Evolutionary conservation across 495 filamentous ascomycete species (phyloP).

Genomic region (Tuber indicum): DNA sequence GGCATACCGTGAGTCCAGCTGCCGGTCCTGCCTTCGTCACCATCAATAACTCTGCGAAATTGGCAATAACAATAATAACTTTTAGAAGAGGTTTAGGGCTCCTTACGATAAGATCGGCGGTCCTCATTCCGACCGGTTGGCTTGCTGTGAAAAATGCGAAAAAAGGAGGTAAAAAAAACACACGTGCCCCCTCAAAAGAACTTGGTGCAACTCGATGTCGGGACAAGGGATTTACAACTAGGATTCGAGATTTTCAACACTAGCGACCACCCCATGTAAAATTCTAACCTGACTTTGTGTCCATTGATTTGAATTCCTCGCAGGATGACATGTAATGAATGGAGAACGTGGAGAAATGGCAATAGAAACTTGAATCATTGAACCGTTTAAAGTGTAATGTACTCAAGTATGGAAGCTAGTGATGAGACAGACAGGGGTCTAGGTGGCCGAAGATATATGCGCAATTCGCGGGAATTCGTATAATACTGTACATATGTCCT

Average conservation of each 20-base stretch:
- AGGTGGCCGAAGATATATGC: too few relatives aligned
- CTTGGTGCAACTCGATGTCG: neutral
- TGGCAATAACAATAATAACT: neutral
- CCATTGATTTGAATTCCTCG: neutral
- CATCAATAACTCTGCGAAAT: neutral
- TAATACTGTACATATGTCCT: too few relatives aligned
- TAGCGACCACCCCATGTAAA: neutral
- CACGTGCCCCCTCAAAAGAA: neutral
- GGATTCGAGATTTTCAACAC: neutral
- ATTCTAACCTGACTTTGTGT: neutral
- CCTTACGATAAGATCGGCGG: neutral
- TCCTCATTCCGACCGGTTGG: neutral
- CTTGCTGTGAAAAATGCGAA: neutral
- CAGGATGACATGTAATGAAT: neutral
- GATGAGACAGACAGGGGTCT: too few relatives aligned
- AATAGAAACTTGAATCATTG: too few relatives aligned
- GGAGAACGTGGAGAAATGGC: neutral
- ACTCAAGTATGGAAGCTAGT: too few relatives aligned
- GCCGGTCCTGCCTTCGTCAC: slow-evolving; percentile 62
- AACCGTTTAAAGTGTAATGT: too few relatives aligned
- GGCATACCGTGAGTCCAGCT: slow-evolving; percentile 70
- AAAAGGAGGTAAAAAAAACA: neutral
- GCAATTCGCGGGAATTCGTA: too few relatives aligned
- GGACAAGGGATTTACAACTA: neutral
- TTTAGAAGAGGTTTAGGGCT: neutral